Evolutionary conservation across 257 asterid species (phyloP).

Genomic region (Solanum pinnatisectum): DNA sequence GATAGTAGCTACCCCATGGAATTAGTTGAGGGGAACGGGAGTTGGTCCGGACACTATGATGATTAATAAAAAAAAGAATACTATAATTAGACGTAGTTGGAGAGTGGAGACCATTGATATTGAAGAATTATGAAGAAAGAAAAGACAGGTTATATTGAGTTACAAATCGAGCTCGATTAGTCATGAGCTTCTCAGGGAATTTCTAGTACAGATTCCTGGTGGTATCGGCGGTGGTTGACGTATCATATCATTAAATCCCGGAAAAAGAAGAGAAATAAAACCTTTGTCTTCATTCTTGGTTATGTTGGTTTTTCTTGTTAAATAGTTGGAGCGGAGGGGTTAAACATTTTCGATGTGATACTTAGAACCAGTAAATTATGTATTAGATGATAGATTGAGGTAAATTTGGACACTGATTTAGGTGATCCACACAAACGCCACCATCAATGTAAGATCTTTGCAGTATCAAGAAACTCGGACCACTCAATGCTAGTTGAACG

Average conservation of each 20-base stretch:
- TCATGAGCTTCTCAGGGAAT: neutral
- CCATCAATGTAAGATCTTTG: neutral
- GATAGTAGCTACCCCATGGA: neutral
- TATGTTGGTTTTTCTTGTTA: neutral
- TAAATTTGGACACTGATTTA: neutral
- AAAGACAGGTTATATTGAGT: neutral
- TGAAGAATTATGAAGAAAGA: neutral
- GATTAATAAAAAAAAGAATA: neutral
- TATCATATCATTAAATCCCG: neutral
- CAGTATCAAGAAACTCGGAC: neutral
- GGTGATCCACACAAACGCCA: neutral
- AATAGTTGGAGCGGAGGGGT: neutral
- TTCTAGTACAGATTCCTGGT: neutral
- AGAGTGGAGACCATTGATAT: neutral
- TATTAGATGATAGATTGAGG: neutral
- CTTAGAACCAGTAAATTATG: neutral
- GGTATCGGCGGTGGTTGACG: neutral
- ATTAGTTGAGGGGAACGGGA: neutral
- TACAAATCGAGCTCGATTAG: neutral
- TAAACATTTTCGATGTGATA: neutral
- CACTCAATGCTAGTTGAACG: neutral
- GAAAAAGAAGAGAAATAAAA: neutral
- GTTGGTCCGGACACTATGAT: neutral
- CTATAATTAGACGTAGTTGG: neutral
- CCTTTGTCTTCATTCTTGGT: neutral